A percentile compares a stretch with the other conserved stretches of the same genome.
Evolutionary conservation across 2,329 filamentous ascomycete genomes (phyloP).

Genomic region (Cryphonectria parasitica): DNA sequence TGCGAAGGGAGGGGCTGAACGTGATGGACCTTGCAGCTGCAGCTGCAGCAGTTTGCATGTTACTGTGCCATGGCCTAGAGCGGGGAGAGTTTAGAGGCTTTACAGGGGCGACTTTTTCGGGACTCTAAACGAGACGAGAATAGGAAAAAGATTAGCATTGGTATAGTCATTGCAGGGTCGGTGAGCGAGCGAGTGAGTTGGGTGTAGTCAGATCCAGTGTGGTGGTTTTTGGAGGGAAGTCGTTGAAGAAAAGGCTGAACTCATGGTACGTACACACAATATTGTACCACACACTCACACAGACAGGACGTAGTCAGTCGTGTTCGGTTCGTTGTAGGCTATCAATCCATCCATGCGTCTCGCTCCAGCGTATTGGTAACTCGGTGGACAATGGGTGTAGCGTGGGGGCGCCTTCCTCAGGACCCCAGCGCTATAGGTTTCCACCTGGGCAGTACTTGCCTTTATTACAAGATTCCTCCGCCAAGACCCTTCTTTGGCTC

Average conservation of each 20-base stretch:
- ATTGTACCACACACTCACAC: no score
- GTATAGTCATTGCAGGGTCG: background rate
- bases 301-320: background rate
- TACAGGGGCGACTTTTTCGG: background rate
- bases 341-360: background rate
- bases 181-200: no score
- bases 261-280: no score
- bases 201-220: no score
- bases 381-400: background rate
- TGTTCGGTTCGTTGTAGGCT: background rate
- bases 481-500: background rate
- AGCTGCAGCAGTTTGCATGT: background rate
- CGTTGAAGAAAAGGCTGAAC: background rate
- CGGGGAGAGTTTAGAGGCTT: background rate
- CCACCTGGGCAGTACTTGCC: background rate
- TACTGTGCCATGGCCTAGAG: background rate
- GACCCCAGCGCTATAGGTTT: background rate
- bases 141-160: background rate
- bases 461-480: background rate
- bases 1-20: background rate
- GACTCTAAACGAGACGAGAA: background rate
- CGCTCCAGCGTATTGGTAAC: background rate
- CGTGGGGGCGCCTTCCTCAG: background rate
- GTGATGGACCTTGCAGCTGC: background rate
- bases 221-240: background rate